These are phyloP conservation scores for Pleurotus cornucopiae DNA, from an alignment of 768 basidiomycete species.

Conservation along the genomic window DNA sequence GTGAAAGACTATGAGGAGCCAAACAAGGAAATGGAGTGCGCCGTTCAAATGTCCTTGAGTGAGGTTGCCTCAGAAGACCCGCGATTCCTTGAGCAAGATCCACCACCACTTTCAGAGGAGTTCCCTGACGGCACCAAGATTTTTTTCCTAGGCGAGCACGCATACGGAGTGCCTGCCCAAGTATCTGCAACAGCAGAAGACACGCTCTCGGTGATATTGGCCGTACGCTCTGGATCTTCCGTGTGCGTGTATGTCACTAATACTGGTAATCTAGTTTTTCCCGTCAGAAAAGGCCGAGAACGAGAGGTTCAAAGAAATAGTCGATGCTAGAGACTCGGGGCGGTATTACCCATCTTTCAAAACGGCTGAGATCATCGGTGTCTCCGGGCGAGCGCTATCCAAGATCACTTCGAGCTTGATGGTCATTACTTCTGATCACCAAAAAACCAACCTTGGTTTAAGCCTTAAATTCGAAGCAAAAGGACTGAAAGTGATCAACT, in stretches of 20 bases:
- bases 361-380: constrained; percentile 66
- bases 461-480: constrained; percentile 97
- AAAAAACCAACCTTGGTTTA: constrained; percentile 87
- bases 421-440: constrained; percentile 70
- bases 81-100: constrained; percentile 74
- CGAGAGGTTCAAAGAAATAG: constrained; percentile 69
- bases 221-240: constrained; percentile 42
- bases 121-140: constrained; percentile 89
- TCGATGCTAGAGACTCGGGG: constrained; percentile 44
- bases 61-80: constrained; percentile 88
- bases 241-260: not conserved
- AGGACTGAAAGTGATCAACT: constrained; percentile 87
- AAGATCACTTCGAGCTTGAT: constrained; percentile 93
- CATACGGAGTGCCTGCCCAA: constrained; percentile 94
- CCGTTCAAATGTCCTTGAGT: constrained; percentile 80
- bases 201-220: constrained; percentile 77
- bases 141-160: constrained; percentile 93
- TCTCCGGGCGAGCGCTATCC: constrained; percentile 78
- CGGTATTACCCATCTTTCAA: constrained; percentile 78
- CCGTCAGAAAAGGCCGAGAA: constrained; percentile 79
- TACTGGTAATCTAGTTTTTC: constrained; percentile 60
- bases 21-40: constrained; percentile 81
- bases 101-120: constrained; percentile 81
- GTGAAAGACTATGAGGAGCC: constrained; percentile 90
- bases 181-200: constrained; percentile 70